Evolutionary conservation across 345 rosid genomes (phyloP).

Genomic region (Pistacia atlantica): DNA sequence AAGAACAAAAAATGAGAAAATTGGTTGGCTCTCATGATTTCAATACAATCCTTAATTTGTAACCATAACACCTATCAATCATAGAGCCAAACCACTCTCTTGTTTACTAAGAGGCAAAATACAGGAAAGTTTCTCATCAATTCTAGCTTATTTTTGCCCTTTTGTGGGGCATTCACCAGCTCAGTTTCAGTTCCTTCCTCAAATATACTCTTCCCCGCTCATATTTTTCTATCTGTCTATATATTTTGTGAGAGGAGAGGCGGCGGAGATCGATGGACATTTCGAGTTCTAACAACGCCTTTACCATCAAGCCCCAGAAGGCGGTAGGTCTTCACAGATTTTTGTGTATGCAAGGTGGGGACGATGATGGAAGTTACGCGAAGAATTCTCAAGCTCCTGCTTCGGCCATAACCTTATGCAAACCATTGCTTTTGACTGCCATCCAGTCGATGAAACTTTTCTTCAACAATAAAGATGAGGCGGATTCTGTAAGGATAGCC

Average conservation of each 20-base stretch:
- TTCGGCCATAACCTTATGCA: constrained; percentile 48
- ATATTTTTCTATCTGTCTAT: not conserved
- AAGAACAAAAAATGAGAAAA: not conserved
- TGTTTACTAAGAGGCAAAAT: not conserved
- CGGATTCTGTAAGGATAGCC: constrained; percentile 39
- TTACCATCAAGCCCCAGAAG: not conserved
- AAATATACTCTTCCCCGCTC: not conserved
- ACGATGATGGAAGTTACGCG: constrained; percentile 54
- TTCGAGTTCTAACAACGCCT: constrained; percentile 14
- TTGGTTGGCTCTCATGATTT: constrained; percentile 15
- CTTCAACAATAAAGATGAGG: constrained; percentile 5
- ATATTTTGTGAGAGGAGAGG: too few species aligned
- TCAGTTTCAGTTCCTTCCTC: not conserved
- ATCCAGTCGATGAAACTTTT: constrained; percentile 43
- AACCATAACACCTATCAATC: not conserved
- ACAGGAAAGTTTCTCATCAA: not conserved
- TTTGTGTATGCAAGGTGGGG: constrained; percentile 63
- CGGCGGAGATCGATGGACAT: constrained; percentile 23
- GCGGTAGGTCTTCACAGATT: constrained; percentile 46
- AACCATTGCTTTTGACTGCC: constrained; percentile 52
- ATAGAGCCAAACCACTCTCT: not conserved
- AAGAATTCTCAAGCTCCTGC: constrained; percentile 60
- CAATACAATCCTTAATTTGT: not conserved
- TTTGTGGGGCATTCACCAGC: constrained; percentile 7
- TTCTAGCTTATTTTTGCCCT: not conserved